A percentile compares a stretch with the other conserved stretches of the same genome.
Evolutionary conservation across 2,329 filamentous ascomycete species (phyloP).

Genomic region (Fusarium poae): DNA sequence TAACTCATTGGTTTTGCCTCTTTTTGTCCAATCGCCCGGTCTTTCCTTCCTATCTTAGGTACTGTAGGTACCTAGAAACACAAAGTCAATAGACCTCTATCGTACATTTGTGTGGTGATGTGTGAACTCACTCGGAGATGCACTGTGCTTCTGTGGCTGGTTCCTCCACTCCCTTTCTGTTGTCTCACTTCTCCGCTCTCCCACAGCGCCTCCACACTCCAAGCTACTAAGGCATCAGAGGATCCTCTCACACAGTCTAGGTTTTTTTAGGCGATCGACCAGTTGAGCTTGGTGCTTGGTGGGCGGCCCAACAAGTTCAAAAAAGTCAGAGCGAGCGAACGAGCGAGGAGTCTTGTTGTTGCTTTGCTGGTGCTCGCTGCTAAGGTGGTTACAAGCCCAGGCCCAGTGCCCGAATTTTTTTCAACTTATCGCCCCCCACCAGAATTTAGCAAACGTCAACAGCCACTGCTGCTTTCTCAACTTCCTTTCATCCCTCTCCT

Average conservation of each 20-base stretch:
- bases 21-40: not conserved
- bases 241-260: constrained; percentile 43
- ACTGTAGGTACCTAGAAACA: not conserved
- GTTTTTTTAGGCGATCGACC: constrained; percentile 45
- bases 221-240: constrained; percentile 28
- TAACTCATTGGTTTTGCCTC: not conserved
- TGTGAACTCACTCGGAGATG: not conserved
- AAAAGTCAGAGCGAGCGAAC: constrained; percentile 25
- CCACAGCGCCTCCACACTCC: constrained; percentile 44
- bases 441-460: constrained; percentile 57
- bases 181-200: constrained; percentile 46
- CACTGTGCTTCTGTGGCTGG: constrained; percentile 41
- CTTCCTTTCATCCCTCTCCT: constrained; percentile 53
- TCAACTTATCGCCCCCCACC: constrained; percentile 56
- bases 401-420: constrained; percentile 54
- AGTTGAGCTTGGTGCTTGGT: constrained; percentile 49
- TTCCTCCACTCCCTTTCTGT: constrained; percentile 37
- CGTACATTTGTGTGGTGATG: constrained; percentile 11
- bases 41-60: too few relatives aligned
- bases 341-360: constrained; percentile 3
- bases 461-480: constrained; percentile 52
- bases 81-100: not conserved
- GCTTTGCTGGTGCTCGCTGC: constrained; percentile 26
- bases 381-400: constrained; percentile 36
- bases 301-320: constrained; percentile 52